These are phyloP conservation scores for Melampsora larici-populina DNA, from an alignment of 1,284 basidiomycete species.

Conservation along the genomic window DNA sequence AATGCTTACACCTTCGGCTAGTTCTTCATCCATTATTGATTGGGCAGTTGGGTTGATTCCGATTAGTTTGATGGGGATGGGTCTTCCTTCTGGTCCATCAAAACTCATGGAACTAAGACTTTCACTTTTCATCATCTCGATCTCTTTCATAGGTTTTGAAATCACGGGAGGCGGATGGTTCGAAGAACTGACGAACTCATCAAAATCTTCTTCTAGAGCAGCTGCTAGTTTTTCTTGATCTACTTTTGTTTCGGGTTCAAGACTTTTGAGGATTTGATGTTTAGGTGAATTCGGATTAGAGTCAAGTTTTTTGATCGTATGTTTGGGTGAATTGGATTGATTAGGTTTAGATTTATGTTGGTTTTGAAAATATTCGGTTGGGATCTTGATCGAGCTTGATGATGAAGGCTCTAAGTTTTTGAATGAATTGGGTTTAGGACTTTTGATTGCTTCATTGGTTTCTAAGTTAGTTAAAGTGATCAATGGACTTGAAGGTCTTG, in stretches of 20 bases:
- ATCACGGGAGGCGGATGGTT: too few species aligned
- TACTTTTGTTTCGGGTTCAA: background rate
- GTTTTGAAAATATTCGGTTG: too few species aligned
- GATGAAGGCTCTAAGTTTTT: too few species aligned
- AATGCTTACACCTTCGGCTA: slow-evolving; percentile 30
- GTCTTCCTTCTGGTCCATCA: slow-evolving; percentile 32
- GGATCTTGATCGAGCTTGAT: background rate
- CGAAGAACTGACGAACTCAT: slow-evolving; percentile 20
- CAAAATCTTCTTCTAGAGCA: slow-evolving; percentile 25
- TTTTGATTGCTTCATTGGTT: background rate
- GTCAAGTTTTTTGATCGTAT: background rate
- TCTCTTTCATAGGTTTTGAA: background rate
- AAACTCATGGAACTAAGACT: slow-evolving; percentile 11
- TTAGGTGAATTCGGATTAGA: background rate
- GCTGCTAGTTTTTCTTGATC: slow-evolving; percentile 36
- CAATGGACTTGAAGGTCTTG: background rate
- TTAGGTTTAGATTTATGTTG: too few species aligned
- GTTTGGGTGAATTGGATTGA: background rate
- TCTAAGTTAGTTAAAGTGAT: background rate
- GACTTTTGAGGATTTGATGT: background rate
- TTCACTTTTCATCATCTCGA: background rate
- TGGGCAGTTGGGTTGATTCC: slow-evolving; percentile 13
- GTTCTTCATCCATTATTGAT: slow-evolving; percentile 40
- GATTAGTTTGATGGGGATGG: slow-evolving; percentile 19
- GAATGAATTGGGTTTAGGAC: background rate